Evolutionary conservation across 1,139 yeast species (phyloP).

Genomic region (Yamadazyma epiphylla): DNA sequence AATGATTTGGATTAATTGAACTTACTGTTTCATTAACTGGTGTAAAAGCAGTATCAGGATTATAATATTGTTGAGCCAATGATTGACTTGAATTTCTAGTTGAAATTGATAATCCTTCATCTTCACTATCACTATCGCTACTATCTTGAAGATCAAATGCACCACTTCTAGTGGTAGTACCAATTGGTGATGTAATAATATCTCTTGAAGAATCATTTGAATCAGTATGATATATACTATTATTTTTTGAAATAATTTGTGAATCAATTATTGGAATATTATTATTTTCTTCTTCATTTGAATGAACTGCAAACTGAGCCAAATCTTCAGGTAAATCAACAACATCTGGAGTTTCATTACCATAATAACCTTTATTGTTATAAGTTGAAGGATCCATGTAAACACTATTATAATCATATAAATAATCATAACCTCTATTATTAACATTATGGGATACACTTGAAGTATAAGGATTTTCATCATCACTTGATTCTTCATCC

Average conservation of each 20-base stretch:
- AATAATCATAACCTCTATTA: slow-evolving; percentile 78
- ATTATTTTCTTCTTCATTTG: slow-evolving; percentile 2
- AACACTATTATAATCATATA: slow-evolving; percentile 85
- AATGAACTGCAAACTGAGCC: slow-evolving; percentile 22
- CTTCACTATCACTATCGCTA: slow-evolving; percentile 17
- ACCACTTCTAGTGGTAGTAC: too few relatives aligned
- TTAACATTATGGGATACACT: slow-evolving; percentile 76
- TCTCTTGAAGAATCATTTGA: slow-evolving; percentile 5
- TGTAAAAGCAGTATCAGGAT: slow-evolving; percentile 17
- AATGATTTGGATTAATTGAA: slow-evolving; percentile 31
- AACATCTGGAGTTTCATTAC: slow-evolving; percentile 29
- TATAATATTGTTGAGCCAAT: slow-evolving; percentile 45
- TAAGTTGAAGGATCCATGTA: slow-evolving; percentile 56
- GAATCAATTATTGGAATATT: slow-evolving; percentile 23
- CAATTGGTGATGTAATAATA: too few relatives aligned
- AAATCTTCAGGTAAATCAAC: slow-evolving; percentile 46
- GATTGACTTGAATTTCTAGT: slow-evolving; percentile 42
- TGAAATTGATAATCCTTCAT: slow-evolving; percentile 38
- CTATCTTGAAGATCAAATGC: too few relatives aligned
- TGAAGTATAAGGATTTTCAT: slow-evolving; percentile 49
- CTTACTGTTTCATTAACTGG: slow-evolving; percentile 27
- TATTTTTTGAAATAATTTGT: slow-evolving; percentile 8
- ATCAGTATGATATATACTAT: slow-evolving; percentile 13
- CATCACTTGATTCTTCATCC: slow-evolving; percentile 65
- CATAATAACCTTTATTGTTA: slow-evolving; percentile 14